These are phyloP conservation scores for Aspergillus heteromorphus DNA, from an alignment of 495 filamentous ascomycete genomes.

Conservation along the genomic window DNA sequence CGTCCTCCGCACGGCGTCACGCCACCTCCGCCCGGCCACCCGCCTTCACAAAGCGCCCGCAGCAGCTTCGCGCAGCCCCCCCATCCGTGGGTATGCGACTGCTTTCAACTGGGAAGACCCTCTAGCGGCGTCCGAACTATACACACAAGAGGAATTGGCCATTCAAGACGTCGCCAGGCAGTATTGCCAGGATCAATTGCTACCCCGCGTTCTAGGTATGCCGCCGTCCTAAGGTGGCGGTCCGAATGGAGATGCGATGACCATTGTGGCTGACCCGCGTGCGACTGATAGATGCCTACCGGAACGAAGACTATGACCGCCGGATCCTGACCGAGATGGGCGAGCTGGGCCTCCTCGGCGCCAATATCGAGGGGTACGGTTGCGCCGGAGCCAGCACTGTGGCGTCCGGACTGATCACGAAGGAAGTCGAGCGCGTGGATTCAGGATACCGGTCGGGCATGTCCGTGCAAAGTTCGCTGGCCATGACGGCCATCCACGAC, in stretches of 20 bases:
- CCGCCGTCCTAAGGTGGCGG: no score
- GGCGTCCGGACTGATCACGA: constrained; percentile 86
- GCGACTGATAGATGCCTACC: constrained; percentile 71
- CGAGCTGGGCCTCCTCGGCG: constrained; percentile 83
- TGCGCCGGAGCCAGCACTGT: constrained; percentile 94
- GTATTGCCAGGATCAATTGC: constrained; percentile 86
- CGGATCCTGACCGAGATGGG: constrained; percentile 94
- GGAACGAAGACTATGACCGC: constrained; percentile 86
- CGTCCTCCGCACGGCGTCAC: constrained; percentile 32
- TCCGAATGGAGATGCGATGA: background rate
- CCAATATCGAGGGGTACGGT: constrained; percentile 86
- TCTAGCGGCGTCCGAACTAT: constrained; percentile 62
- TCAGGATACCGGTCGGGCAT: constrained; percentile 93
- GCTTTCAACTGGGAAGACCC: constrained; percentile 93
- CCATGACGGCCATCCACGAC: constrained; percentile 95
- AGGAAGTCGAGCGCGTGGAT: constrained; percentile 94
- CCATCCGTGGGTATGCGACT: constrained; percentile 43
- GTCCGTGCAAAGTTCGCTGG: constrained; percentile 91
- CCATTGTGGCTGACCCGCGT: background rate
- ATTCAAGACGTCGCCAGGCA: constrained; percentile 82
- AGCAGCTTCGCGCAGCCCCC: constrained; percentile 4
- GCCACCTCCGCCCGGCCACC: constrained; percentile 24
- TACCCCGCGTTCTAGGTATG: constrained; percentile 84
- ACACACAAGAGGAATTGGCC: constrained; percentile 85
- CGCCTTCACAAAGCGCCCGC: constrained; percentile 6